phyloP scores from a whole-genome alignment of 2,329 filamentous ascomycete genomes.

The Cordyceps cicadae region DNA sequence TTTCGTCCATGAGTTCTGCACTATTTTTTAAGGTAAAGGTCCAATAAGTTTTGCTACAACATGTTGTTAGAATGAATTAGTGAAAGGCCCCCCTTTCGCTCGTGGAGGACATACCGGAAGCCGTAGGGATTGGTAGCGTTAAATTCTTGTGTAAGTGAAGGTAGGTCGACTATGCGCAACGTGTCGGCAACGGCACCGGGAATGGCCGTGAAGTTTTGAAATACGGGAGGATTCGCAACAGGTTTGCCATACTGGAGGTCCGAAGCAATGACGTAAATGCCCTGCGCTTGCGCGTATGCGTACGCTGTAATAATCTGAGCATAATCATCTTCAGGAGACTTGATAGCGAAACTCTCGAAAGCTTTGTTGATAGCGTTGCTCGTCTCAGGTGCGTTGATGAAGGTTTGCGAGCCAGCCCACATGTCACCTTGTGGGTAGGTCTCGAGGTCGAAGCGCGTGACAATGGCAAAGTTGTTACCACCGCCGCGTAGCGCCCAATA shows the following conservation, averaged over 20 bases:
- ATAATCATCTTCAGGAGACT: conserved; percentile 16
- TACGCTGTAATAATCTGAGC: conserved; percentile 19
- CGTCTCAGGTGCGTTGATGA: conserved; percentile 20
- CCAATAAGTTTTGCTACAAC: conserved; percentile 17
- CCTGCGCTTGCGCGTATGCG: conserved; percentile 15
- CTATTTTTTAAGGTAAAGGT: conserved; percentile 16
- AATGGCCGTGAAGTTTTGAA: conserved; percentile 17
- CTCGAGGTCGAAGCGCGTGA: conserved; percentile 39
- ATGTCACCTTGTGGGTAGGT: conserved; percentile 29
- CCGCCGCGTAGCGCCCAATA: conserved; percentile 51
- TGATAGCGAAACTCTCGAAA: conserved; percentile 17
- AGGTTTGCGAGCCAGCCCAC: conserved; percentile 29
- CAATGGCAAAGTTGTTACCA: conserved; percentile 49
- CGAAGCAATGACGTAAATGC: conserved; percentile 14
- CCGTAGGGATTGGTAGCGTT: conserved; percentile 18
- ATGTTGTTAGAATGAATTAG: background rate
- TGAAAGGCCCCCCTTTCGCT: background rate
- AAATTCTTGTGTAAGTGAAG: conserved; percentile 17
- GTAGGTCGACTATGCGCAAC: conserved; percentile 14
- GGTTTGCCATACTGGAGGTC: conserved; percentile 17
- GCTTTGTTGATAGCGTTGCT: conserved; percentile 16
- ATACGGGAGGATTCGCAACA: conserved; percentile 14
- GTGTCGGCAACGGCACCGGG: conserved; percentile 16
- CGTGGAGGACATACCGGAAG: conserved; percentile 15
- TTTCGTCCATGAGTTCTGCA: conserved; percentile 16